phyloP scores from a whole-genome alignment of 805 yeast species.

The Ogataea populi-albae region DNA sequence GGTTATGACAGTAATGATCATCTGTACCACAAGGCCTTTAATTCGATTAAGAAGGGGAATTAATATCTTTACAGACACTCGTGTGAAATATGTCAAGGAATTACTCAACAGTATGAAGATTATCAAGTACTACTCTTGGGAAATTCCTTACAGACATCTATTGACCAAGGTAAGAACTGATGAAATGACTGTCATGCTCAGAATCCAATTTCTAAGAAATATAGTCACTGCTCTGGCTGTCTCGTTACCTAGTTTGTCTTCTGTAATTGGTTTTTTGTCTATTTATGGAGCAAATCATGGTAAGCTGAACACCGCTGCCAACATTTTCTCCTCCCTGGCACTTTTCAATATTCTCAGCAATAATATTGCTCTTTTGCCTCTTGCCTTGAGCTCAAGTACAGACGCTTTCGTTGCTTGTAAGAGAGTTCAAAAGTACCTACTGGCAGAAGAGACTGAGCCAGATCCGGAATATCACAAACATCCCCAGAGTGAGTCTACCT shows the following conservation, averaged over 20 bases:
- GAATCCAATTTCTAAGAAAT: constrained; percentile 64
- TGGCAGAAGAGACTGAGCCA: constrained; percentile 37
- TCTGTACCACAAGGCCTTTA: constrained; percentile 47
- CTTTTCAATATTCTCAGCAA: constrained; percentile 60
- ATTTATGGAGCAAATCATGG: constrained; percentile 36
- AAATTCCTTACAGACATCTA: constrained; percentile 63
- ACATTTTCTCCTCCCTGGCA: constrained; percentile 67
- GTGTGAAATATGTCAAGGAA: constrained; percentile 77
- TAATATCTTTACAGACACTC: constrained; percentile 64
- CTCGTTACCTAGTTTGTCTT: constrained; percentile 65
- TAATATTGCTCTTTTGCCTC: constrained; percentile 67
- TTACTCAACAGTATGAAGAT: constrained; percentile 72
- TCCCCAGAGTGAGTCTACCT: constrained; percentile 18
- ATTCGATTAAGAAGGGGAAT: constrained; percentile 56
- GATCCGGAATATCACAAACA: constrained; percentile 19
- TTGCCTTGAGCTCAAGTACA: constrained; percentile 63
- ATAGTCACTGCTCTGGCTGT: constrained; percentile 61
- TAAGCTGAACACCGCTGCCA: constrained; percentile 49
- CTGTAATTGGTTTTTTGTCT: constrained; percentile 55
- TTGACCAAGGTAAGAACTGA: constrained; percentile 52
- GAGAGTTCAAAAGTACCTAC: constrained; percentile 53
- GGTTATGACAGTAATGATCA: constrained; percentile 48
- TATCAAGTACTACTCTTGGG: constrained; percentile 92
- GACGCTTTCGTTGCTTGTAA: constrained; percentile 63
- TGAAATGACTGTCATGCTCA: constrained; percentile 62